Evolutionary conservation across 208 protist genomes (phyloP), one percentile per base, ranked within the genome.

Genomic region (Crithidia expoeki): DNA sequence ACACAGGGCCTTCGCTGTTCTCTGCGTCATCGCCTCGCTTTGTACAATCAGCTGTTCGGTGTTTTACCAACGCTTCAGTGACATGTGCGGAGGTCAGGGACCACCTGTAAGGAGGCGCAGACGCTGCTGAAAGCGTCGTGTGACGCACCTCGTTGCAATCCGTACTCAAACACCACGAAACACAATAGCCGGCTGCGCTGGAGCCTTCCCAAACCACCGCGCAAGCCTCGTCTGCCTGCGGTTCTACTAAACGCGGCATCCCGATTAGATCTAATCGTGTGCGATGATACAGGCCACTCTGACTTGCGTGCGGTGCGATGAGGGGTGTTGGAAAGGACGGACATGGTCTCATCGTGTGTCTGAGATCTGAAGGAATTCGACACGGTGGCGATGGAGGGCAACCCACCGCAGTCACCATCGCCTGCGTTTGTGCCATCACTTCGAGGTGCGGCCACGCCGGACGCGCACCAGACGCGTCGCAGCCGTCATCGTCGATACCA

Each of bases 261-360:
- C 65, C 65, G 16, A 71, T 36, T 11, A 71, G 21, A 23, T 71
- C 65, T 16, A 71, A 17, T 9, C 65, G 65, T 12, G 32, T 63
- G 42, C 65, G 65, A 21, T 11, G 33, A 42, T 52, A 47, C 27
- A 38, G 17, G 12, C 65, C 65, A 40, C 65, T 71, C 30, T 71
- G 65, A 46, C 30, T 33, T 4, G 30, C 6, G 32, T 40, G 36
- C 3, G 65, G 42, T 27, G 50, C 16, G 2, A 30, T 25, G 11
- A 61, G 51, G 12, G 36, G 4, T 6, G 14, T 19, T 6, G 16
- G 44, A 17, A 12, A 5, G 9, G 36, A 12, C 36, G 36, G 36
- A 12, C 12, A 12, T 40, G 36, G 9, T 40, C 9, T 5, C 36
- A 40, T 40, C 9, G 36, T 14, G 36, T 14, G 9, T 12, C 9